These are phyloP conservation scores for Colletotrichum gigasporum DNA, from an alignment of 2,329 filamentous ascomycete species.

Conservation along the genomic window DNA sequence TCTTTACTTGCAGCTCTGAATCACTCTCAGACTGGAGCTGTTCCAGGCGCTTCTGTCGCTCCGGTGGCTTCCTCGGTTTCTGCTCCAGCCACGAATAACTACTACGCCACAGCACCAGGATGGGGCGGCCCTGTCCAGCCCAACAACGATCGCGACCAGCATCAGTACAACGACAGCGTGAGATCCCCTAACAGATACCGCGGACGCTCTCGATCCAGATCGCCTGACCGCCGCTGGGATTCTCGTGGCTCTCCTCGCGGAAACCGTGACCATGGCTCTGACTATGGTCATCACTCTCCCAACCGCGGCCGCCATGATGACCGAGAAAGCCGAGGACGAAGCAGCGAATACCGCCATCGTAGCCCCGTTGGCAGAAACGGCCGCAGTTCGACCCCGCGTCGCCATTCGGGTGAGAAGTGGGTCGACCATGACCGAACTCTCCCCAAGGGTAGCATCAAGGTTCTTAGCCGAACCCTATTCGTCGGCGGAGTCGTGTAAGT, in stretches of 20 bases:
- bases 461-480: conserved; percentile 93
- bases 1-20: conserved; percentile 63
- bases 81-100: conserved; percentile 46
- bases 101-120: conserved; percentile 11
- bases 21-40: conserved; percentile 43
- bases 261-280: conserved; percentile 73
- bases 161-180: conserved; percentile 63
- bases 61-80: conserved; percentile 49
- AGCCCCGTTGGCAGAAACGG: conserved; percentile 76
- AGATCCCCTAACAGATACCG: conserved; percentile 70
- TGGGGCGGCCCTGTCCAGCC: conserved; percentile 43
- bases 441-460: conserved; percentile 84
- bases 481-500: conserved; percentile 93
- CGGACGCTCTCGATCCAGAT: conserved; percentile 80
- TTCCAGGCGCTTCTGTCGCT: conserved; percentile 41
- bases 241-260: conserved; percentile 71
- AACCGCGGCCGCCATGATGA: conserved; percentile 68
- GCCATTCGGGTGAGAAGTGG: conserved; percentile 66
- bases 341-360: conserved; percentile 84
- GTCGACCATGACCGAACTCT: conserved; percentile 82
- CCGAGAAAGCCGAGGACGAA: conserved; percentile 58
- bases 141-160: conserved; percentile 64
- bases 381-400: conserved; percentile 67
- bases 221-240: conserved; percentile 79
- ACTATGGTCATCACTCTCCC: conserved; percentile 77